phyloP scores from a whole-genome alignment of 2,329 filamentous ascomycete genomes.

The Curvularia sp. region DNA sequence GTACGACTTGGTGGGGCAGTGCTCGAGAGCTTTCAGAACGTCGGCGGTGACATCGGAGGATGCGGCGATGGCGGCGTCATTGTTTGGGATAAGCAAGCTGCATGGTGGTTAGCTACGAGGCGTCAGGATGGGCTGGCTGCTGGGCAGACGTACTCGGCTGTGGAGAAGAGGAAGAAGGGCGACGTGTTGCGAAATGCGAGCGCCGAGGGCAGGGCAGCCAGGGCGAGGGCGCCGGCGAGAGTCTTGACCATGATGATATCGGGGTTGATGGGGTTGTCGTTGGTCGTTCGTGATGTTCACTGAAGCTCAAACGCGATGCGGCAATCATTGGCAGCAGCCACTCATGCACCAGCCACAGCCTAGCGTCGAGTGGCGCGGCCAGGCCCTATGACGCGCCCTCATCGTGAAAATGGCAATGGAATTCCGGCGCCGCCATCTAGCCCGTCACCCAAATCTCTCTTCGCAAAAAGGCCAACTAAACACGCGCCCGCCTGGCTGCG shows the following conservation, averaged over 20 bases:
- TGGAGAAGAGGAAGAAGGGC: slow-evolving; percentile 89
- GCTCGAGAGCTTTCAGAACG: slow-evolving; percentile 59
- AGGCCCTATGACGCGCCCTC: slow-evolving; percentile 36
- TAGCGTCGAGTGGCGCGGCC: slow-evolving; percentile 17
- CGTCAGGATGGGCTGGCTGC: slow-evolving; percentile 15
- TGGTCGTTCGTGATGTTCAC: slow-evolving; percentile 10
- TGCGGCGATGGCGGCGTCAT: slow-evolving; percentile 49
- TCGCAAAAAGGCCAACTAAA: not conserved
- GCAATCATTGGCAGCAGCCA: slow-evolving; percentile 1
- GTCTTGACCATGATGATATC: slow-evolving; percentile 52
- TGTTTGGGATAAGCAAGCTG: slow-evolving; percentile 40
- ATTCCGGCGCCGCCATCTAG: slow-evolving; percentile 21
- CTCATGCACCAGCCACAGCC: slow-evolving; percentile 12
- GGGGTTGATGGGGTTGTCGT: slow-evolving; percentile 22
- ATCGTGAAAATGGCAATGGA: slow-evolving; percentile 6
- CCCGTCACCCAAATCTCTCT: slow-evolving; percentile 8
- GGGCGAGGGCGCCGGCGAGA: slow-evolving; percentile 56
- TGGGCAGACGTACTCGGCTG: slow-evolving; percentile 69
- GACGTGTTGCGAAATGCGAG: slow-evolving; percentile 85
- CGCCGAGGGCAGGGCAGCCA: slow-evolving; percentile 62
- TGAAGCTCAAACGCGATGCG: slow-evolving; percentile 22
- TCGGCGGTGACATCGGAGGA: slow-evolving; percentile 53
- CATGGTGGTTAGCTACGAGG: slow-evolving; percentile 33
- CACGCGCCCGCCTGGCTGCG: slow-evolving; percentile 5
- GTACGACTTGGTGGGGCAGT: slow-evolving; percentile 78